Evolutionary conservation across 2,329 filamentous ascomycete genomes (phyloP).

Genomic region (Trichoderma guizhouense): DNA sequence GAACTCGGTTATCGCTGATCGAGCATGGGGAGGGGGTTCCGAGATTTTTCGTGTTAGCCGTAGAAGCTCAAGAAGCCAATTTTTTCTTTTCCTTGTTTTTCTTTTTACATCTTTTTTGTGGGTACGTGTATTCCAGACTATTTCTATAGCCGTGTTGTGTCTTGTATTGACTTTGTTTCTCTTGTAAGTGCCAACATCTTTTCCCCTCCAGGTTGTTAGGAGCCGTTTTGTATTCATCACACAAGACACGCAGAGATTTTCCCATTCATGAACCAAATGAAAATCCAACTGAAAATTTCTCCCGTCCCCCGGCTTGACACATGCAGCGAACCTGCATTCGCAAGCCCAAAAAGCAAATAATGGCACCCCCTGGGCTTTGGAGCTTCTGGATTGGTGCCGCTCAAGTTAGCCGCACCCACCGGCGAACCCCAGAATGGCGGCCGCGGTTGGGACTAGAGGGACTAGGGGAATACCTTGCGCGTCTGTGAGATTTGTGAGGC

Average conservation of each 20-base stretch:
- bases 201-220: background rate
- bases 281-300: background rate
- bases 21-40: background rate
- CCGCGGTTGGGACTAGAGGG: slow-evolving; percentile 5
- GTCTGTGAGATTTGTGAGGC: background rate
- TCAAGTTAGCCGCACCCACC: background rate
- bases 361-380: background rate
- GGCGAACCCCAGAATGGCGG: slow-evolving; percentile 12
- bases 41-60: background rate
- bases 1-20: slow-evolving; percentile 16
- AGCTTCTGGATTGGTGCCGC: slow-evolving; percentile 3
- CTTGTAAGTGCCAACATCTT: background rate
- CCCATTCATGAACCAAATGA: no score
- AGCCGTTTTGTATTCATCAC: background rate
- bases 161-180: background rate
- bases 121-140: background rate
- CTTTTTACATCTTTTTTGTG: background rate
- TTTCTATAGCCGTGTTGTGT: background rate
- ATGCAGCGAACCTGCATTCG: slow-evolving; percentile 10
- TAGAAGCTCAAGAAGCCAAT: background rate
- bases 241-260: background rate
- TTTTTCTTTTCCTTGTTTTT: background rate
- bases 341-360: background rate
- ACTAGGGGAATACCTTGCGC: background rate
- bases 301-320: background rate